Evolutionary conservation across 257 asterid species (phyloP).

Genomic region (Fraxinus pennsylvanica): DNA sequence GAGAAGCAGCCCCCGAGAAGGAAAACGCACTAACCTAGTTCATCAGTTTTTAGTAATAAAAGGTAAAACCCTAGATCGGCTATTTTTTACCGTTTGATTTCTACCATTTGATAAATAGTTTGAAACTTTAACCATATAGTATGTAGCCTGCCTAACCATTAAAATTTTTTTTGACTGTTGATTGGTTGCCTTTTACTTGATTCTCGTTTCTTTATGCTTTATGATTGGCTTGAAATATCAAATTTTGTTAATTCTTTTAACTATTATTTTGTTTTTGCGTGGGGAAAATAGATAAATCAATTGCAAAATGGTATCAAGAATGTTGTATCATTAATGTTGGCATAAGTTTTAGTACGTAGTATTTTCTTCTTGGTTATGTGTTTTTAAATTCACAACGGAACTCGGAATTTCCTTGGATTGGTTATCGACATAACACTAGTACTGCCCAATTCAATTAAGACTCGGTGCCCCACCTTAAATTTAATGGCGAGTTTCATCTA

Average conservation of each 20-base stretch:
- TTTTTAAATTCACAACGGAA: neutral
- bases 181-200: neutral
- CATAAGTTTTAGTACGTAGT: neutral
- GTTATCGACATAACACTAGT: neutral
- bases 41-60: neutral
- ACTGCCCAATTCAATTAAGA: neutral
- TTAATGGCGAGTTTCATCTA: neutral
- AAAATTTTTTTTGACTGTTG: neutral
- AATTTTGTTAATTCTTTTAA: neutral
- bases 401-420: neutral
- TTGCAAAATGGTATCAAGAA: neutral
- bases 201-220: neutral
- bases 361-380: neutral
- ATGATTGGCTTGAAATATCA: neutral
- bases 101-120: neutral
- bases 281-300: neutral
- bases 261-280: neutral
- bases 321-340: neutral
- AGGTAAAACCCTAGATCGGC: neutral
- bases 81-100: neutral
- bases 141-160: neutral
- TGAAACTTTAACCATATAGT: neutral
- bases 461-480: neutral
- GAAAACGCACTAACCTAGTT: constrained; percentile 43
- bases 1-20: constrained; percentile 69